Evolutionary conservation across 2,329 filamentous ascomycete genomes (phyloP), one percentile per base, ranked within the genome.

Genomic region (Sarocladiaceae sp.): DNA sequence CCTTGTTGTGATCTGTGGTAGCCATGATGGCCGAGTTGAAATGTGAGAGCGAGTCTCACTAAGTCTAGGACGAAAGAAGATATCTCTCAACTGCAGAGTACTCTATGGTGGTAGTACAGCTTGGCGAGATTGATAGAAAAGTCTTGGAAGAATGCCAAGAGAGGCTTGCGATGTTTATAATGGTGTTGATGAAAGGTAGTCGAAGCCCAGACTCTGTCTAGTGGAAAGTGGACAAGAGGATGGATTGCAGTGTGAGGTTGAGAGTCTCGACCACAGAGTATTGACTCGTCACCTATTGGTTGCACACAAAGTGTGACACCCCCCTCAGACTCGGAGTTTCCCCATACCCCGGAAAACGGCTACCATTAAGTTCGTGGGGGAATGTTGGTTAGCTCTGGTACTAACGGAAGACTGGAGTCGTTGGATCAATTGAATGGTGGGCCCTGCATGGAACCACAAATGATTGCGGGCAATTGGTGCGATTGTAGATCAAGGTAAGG

Each of bases 331-430:
- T 12, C 13, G 4, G 12, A n/a, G 8, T 13, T 33, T 25, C 50
- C 48, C 42, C 31, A 52, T 55, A 55, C 54, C 54, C 55, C 57
- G 57, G 57, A 58, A 57, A 58, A 58, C 37, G 54, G 57, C 54
- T 54, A 31, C 57, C 57, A 54, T 33, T n/a, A 25, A 29, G 23
- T 29, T 28, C 42, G 37, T 25, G 37, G 37, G 37, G 29, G n/a
- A n/a, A n/a, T n/a, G 33, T 36, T n/a, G 6, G 18, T 17, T 36
- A 36, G 33, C 15, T 36, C 33, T n/a, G 15, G n/a, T 10, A 8
- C 15, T 36, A 36, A 36, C n/a, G n/a, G n/a, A n/a, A n/a, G n/a
- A n/a, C n/a, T n/a, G n/a, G n/a, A n/a, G n/a, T n/a, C n/a, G n/a
- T n/a, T n/a, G n/a, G n/a, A n/a, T n/a, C n/a, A n/a, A n/a, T 40